Evolutionary conservation across 2,329 filamentous ascomycete species (phyloP).

Genomic region (Gremmenia infestans): DNA sequence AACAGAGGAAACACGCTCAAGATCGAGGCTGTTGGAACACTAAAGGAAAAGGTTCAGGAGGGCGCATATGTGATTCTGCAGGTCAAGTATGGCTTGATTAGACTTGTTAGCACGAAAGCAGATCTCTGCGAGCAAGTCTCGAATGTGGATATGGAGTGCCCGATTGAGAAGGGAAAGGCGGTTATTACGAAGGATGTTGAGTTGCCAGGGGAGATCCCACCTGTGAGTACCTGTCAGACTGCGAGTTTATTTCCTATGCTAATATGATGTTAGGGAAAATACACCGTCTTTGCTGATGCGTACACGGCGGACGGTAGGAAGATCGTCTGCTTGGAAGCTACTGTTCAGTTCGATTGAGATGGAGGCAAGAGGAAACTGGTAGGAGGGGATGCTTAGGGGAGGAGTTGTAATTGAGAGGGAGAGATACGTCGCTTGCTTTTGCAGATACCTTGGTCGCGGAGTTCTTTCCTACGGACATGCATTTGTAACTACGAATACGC

Average conservation of each 20-base stretch:
- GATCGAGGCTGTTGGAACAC: conserved; percentile 74
- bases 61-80: conserved; percentile 77
- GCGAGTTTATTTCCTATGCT: conserved; percentile 11
- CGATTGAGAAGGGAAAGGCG: conserved; percentile 73
- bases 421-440: conserved; percentile 15
- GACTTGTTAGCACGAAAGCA: conserved; percentile 72
- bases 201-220: conserved; percentile 80
- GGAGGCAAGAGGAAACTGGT: not conserved
- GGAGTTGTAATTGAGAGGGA: not conserved
- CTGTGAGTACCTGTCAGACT: conserved; percentile 53
- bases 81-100: conserved; percentile 94
- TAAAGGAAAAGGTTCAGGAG: conserved; percentile 66
- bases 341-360: conserved; percentile 51
- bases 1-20: conserved; percentile 68
- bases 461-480: conserved; percentile 13
- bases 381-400: not conserved
- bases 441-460: conserved; percentile 20
- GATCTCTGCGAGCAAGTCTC: conserved; percentile 85
- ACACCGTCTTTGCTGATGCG: conserved; percentile 84
- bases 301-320: conserved; percentile 65
- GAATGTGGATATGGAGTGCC: conserved; percentile 86
- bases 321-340: conserved; percentile 83
- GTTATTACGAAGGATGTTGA: conserved; percentile 75
- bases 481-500: conserved; percentile 13
- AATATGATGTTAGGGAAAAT: conserved; percentile 63